A percentile compares a stretch with the other conserved stretches of the same genome.
Evolutionary conservation across 2,329 filamentous ascomycete species (phyloP).

Genomic region (Hymenotorrendiella dingleyae): DNA sequence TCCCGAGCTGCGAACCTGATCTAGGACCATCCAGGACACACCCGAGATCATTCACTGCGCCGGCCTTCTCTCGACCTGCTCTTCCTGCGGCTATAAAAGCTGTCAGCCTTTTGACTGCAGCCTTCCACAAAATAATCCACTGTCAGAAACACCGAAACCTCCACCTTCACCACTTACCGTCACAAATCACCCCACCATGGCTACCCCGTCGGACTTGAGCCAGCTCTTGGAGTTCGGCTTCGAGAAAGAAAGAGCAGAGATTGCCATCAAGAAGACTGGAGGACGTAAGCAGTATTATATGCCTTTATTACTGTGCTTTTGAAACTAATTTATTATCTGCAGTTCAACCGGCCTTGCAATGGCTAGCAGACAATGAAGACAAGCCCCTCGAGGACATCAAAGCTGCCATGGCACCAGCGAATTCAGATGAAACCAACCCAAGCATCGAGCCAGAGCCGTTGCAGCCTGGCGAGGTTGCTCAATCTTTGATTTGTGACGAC

Average conservation of each 20-base stretch:
- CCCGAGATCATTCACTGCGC: too few relatives aligned
- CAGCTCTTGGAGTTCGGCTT: constrained; percentile 70
- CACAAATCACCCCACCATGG: constrained; percentile 41
- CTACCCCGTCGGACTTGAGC: constrained; percentile 50
- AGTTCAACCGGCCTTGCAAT: constrained; percentile 89
- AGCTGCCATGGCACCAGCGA: constrained; percentile 37
- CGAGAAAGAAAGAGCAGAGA: constrained; percentile 70
- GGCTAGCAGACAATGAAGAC: constrained; percentile 89
- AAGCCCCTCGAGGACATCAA: constrained; percentile 79
- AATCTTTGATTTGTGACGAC: constrained; percentile 87
- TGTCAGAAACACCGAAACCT: too few relatives aligned
- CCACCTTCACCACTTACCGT: too few relatives aligned
- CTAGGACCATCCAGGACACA: too few relatives aligned
- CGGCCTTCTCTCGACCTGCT: too few relatives aligned
- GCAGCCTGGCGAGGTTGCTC: constrained; percentile 63
- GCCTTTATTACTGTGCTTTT: background rate
- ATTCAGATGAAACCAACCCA: constrained; percentile 43
- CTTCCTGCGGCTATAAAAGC: too few relatives aligned
- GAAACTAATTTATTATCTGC: constrained; percentile 11
- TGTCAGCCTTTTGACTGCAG: too few relatives aligned
- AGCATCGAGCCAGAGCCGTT: constrained; percentile 58
- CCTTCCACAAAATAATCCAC: too few relatives aligned
- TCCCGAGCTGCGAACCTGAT: too few relatives aligned
- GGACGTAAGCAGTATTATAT: constrained; percentile 51
- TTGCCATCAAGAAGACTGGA: constrained; percentile 79